A percentile compares a stretch with the other conserved stretches of the same genome.
phyloP scores from a whole-genome alignment of 257 asterid species.

The Forsythia viridissima region DNA sequence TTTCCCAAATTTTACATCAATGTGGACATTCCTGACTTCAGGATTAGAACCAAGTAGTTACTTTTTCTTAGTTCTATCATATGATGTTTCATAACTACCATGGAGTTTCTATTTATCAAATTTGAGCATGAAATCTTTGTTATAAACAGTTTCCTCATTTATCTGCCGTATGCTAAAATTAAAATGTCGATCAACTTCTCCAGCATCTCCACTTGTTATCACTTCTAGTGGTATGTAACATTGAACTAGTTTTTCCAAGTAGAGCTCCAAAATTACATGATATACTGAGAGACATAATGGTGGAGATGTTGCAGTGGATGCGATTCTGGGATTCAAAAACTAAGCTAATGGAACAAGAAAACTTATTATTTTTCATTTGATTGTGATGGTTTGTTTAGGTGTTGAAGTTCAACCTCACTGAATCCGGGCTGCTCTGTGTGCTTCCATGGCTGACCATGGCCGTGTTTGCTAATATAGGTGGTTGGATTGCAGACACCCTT shows the following conservation, averaged over 20 bases:
- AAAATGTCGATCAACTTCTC: not conserved
- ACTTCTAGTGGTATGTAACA: not conserved
- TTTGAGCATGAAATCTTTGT: not conserved
- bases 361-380: constrained; percentile 9
- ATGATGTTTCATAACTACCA: not conserved
- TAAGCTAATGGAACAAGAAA: not conserved
- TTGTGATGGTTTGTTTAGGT: constrained; percentile 48
- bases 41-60: not conserved
- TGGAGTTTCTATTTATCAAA: not conserved
- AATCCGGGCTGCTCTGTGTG: constrained; percentile 84
- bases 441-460: constrained; percentile 98
- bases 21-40: not conserved
- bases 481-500: constrained; percentile 94
- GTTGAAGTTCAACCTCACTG: constrained; percentile 91
- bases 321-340: not conserved
- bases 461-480: constrained; percentile 86
- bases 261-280: not conserved
- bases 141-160: not conserved
- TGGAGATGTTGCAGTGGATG: not conserved
- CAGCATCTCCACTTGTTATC: not conserved
- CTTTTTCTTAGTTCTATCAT: no score
- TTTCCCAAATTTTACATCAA: not conserved
- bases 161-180: not conserved
- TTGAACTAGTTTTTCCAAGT: not conserved
- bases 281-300: not conserved